A percentile compares a stretch with the other conserved stretches of the same genome.
Evolutionary conservation across 2,329 filamentous ascomycete genomes (phyloP).

Genomic region (Colletotrichum incanum): DNA sequence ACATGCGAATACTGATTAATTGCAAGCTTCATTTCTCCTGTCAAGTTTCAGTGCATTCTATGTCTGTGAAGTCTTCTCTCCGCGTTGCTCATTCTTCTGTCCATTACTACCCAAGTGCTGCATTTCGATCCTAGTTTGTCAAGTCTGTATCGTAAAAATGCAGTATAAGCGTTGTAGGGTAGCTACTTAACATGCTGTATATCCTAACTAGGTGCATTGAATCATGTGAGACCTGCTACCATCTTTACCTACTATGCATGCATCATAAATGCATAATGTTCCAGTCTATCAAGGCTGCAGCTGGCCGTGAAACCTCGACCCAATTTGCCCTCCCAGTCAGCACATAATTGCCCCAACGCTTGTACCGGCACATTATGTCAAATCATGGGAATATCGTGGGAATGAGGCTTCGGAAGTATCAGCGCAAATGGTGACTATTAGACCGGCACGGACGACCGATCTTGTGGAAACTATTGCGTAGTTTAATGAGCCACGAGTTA

Average conservation of each 20-base stretch:
- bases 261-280: background rate
- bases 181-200: background rate
- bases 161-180: background rate
- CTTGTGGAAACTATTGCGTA: constrained; percentile 26
- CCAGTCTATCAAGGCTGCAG: background rate
- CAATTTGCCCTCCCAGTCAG: background rate
- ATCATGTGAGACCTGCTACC: background rate
- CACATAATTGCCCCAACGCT: no score
- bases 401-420: background rate
- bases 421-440: no score
- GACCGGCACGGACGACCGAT: constrained; percentile 6
- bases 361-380: background rate
- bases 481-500: constrained; percentile 32
- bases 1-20: constrained; percentile 11
- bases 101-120: background rate
- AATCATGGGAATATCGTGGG: background rate
- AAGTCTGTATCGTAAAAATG: background rate
- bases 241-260: background rate
- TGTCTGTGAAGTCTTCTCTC: background rate
- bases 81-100: background rate
- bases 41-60: background rate
- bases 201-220: background rate
- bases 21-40: no score
- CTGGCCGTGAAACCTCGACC: background rate
- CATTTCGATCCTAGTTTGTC: background rate